A percentile compares a stretch with the other conserved stretches of the same genome.
Evolutionary conservation across 2,329 filamentous ascomycete genomes (phyloP).

Genomic region (Pyrenophora tritici-repentis): DNA sequence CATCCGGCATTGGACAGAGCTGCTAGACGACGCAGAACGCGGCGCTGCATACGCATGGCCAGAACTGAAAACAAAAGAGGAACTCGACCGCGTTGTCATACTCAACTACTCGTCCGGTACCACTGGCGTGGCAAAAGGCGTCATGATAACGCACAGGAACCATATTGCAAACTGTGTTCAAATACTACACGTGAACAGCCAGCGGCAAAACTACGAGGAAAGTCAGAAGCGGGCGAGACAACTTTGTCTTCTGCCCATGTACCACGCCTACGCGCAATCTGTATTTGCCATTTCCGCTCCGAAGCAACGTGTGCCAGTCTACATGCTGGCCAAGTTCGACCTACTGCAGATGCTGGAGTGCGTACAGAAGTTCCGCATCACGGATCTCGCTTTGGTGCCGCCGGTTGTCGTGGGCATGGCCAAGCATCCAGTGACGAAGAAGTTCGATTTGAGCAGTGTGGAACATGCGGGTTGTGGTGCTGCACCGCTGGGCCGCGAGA

Average conservation of each 20-base stretch:
- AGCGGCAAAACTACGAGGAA: constrained; percentile 56
- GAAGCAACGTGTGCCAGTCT: constrained; percentile 66
- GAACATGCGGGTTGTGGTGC: constrained; percentile 67
- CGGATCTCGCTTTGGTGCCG: constrained; percentile 69
- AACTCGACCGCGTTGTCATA: constrained; percentile 61
- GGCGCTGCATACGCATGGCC: constrained; percentile 68
- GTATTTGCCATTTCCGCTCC: constrained; percentile 67
- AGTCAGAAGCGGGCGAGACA: constrained; percentile 50
- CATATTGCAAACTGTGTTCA: constrained; percentile 73
- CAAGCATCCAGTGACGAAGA: constrained; percentile 68
- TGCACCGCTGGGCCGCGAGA: constrained; percentile 62
- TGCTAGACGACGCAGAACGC: constrained; percentile 56
- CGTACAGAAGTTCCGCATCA: constrained; percentile 71
- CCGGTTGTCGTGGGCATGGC: constrained; percentile 75
- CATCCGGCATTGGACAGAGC: constrained; percentile 66
- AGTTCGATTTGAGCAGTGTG: constrained; percentile 72
- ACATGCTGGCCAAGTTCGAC: constrained; percentile 79
- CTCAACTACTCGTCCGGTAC: constrained; percentile 82
- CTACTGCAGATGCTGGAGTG: constrained; percentile 72
- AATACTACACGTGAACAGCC: constrained; percentile 55
- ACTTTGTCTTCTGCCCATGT: constrained; percentile 72
- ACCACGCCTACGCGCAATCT: constrained; percentile 64
- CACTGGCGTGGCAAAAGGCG: constrained; percentile 83
- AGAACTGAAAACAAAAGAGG: constrained; percentile 57
- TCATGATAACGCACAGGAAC: constrained; percentile 78